Base-by-base conservation (phyloP, 1,139 yeast species). In the Nakaseomyces glabratus region DNA sequence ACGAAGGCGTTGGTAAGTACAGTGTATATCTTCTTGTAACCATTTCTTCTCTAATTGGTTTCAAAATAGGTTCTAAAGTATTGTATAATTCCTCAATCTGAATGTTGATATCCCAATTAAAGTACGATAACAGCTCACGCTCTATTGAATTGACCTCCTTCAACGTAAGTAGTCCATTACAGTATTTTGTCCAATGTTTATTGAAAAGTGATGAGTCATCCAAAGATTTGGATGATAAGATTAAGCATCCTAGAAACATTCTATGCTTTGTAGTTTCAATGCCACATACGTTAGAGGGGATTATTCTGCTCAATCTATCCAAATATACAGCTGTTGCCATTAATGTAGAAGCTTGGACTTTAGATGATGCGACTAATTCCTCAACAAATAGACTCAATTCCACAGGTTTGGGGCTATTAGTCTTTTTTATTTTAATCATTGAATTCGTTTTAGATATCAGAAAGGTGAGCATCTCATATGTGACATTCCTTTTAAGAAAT, bases 181-280 rank as follows among this genome's bases (percentile, higher is more conserved):
- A 85, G 65, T 86, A 88, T 42, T 73, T 70, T 11, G 94, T 79
- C 98, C 98, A 90, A 65, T 88, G 95, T 62, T 81, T 86, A 62
- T 90, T 90, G 58, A 88, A 71, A 33, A 97, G 98, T 12, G 93
- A 78, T 3, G 94, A 79, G 62, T 90, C 98, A 60, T 90, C 90
- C 45, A 88, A 70, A 44, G 78, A 77, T 63, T 90, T 90, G 16
- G 97, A 95, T 26, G 94, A 82, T 42, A 90, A 65, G 35, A 90
- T 82, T 42, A 90, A 68, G 28, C 95, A 75, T 1, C 95, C 94
- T 38, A 90, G 65, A 47, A 90, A 88, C 41, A 90, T 82, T 42
- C 97, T 70, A 62, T 90, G 97, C 54, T 93, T 73, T 4, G 97
- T 86, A 38, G 96, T 84, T 47, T 84, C 85, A 73, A 88, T 84